Conservation (phyloP, 495 filamentous ascomycete genomes). For the Podospora comata region DNA sequence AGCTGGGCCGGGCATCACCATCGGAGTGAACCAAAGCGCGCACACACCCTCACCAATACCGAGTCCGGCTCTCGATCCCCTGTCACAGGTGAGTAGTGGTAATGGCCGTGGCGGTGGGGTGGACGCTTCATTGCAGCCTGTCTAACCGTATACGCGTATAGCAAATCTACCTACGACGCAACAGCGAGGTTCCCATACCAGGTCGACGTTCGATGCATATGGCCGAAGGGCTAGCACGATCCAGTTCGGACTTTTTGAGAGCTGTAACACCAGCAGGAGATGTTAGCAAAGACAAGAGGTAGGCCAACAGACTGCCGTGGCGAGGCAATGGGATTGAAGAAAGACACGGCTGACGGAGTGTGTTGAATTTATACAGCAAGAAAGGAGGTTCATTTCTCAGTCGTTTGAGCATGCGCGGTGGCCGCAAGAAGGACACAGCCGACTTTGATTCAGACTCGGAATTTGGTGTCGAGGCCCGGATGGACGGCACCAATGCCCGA, state of each 20-base stretch:
- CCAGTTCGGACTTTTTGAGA: conserved; percentile 36
- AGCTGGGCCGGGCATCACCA: conserved; percentile 9
- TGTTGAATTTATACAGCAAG: conserved; percentile 39
- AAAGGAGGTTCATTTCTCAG: conserved; percentile 91
- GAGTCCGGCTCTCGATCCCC: conserved; percentile 40
- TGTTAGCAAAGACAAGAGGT: conserved; percentile 64
- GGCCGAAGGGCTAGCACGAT: conserved; percentile 41
- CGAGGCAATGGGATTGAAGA: not conserved
- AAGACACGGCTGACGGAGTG: conserved; percentile 12
- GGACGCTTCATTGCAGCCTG: not conserved
- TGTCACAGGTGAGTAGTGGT: conserved; percentile 41
- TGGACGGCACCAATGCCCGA: conserved; percentile 75
- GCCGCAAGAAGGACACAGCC: conserved; percentile 62
- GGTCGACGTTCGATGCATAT: conserved; percentile 52
- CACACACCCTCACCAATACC: conserved; percentile 16
- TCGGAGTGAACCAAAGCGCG: conserved; percentile 6
- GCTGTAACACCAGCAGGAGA: conserved; percentile 35
- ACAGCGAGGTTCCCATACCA: conserved; percentile 67
- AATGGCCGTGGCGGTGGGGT: conserved; percentile 12
- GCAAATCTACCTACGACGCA: conserved; percentile 80
- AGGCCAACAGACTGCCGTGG: conserved; percentile 26
- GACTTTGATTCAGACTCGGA: conserved; percentile 70
- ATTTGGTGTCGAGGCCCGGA: conserved; percentile 60
- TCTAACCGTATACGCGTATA: conserved; percentile 18
- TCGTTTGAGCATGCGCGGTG: conserved; percentile 68